Base-by-base conservation (phyloP, 192 early-diverging fungal genomes). In the Mortierella hygrophila region DNA sequence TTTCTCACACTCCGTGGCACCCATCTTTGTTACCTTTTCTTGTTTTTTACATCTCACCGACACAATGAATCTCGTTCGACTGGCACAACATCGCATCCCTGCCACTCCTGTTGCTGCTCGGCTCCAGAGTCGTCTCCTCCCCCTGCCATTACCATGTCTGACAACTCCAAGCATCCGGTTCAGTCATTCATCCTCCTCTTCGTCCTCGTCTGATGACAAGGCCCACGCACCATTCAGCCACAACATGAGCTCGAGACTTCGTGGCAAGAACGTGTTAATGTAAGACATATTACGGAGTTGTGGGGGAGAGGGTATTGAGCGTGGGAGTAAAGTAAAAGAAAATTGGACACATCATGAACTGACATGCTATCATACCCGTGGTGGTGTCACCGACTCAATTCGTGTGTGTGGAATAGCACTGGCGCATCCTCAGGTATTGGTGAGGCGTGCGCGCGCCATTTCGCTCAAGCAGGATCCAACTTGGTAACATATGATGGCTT, bases 361-460 rank as follows among this genome's bases (percentile, higher is more conserved):
- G 44, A 46, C 44, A 10, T 40, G 6, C 4, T 40, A 40, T 46
- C 7, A 46, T 46, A 15, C 10, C 11, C 44, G 6, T 49, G 1
- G 47, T 49, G 38, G 7, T 20, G 32, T 47, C 2, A 3, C 42
- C 18, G 5, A 52, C 38, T 20, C 16, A 6, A 7, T 40, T 23
- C 26, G n/a, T 47, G 49, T 4, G 5, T 73, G 13, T 20, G 42
- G 13, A 15, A 68, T 82, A 93, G 91, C 70, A 94, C 94, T 49
- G 95, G 95, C 13, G 94, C 95, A 37, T 91, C 91, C 37, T 89
- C 93, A 7, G 94, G 94, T 49, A 96, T 95, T 54, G 95, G 95
- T 70, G 90, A 91, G 77, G 93, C 94, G n/a, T 89, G 88, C 29
- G 95, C 95, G 23, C 74, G 92, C 23, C 91, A 94, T 68, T 96